A percentile compares a stretch with the other conserved stretches of the same genome.
phyloP scores from a whole-genome alignment of 225 moss, liverwort and hornwort species.

The Pleurozium schreberi region DNA sequence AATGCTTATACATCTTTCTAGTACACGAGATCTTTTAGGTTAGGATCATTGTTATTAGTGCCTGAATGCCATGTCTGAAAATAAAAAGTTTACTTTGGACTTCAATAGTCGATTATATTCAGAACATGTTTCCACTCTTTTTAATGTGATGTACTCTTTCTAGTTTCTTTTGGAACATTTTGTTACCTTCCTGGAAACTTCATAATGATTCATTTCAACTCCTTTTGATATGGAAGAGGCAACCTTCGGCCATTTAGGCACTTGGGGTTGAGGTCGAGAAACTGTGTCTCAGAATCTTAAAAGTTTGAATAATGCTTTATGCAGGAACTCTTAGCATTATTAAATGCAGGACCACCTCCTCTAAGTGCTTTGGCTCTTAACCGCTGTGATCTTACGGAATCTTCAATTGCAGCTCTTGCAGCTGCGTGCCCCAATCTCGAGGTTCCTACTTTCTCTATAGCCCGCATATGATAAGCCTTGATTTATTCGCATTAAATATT shows the following conservation, averaged over 20 bases:
- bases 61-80: background rate
- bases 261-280: background rate
- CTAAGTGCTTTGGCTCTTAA: constrained; percentile 63
- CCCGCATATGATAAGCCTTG: background rate
- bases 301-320: background rate
- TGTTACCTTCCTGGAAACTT: background rate
- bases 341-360: constrained; percentile 68
- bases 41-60: background rate
- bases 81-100: background rate
- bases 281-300: background rate
- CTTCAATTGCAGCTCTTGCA: constrained; percentile 48
- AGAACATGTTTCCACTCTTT: background rate
- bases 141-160: background rate
- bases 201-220: background rate
- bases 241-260: background rate
- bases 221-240: background rate
- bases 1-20: background rate
- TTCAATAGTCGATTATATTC: background rate
- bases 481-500: background rate
- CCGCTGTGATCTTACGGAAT: constrained; percentile 59
- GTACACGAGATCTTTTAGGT: background rate
- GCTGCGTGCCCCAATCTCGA: constrained; percentile 62
- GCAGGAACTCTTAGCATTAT: constrained; percentile 57
- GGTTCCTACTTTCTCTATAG: constrained; percentile 9
- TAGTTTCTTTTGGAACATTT: background rate